Base-by-base conservation (phyloP, 225 moss, liverwort and hornwort species). In the Asterella californica region DNA sequence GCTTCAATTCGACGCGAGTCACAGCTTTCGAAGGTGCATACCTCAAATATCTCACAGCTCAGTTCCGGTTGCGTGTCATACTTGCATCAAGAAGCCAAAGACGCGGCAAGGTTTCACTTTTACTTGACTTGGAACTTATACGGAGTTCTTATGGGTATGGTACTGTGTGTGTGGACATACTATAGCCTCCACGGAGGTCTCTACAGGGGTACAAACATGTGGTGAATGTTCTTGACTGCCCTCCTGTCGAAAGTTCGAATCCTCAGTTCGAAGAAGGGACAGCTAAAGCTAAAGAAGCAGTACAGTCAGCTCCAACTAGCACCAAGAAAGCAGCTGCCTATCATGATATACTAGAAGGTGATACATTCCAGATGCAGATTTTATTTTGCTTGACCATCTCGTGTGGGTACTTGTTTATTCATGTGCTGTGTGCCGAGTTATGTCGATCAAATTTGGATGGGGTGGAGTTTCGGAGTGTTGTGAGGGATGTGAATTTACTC, bases 181-280 rank as follows among this genome's bases (percentile, higher is more conserved):
- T 85, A 80, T 86, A 97, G 96, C 86, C 91, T 70, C 92, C 91
- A 46, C 87, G 90, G 25, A 82, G 53, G 72, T 92, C 94, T 52
- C 78, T 91, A 64, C 75, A 91, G 59, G 92, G 93, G 53, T 97
- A 97, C 82, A 88, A 91, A 83, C 96, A 97, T 81, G 91, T 97
- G 21, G 93, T 90, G 22, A 89, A 91, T 84, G 88, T 92, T 45
- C 37, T 78, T 0, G 89, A 93, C 79, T 90, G 83, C 82, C 91
- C 92, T 68, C 89, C 97, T 65, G 90, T 97, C 32, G 83, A 82
- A 71, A 91, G 91, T 79, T 85, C 74, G 80, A 79, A 84, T 78
- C 94, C 93, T 27, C 88, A 74, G 80, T 94, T 91, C 73, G 83
- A 86, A 70, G 86, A 90, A 82, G 92, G 90, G 42, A 88, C 91